A percentile compares a stretch with the other conserved stretches of the same genome.
Conservation (phyloP, 495 filamentous ascomycete genomes). For the Chaetomidium leptoderma region DNA sequence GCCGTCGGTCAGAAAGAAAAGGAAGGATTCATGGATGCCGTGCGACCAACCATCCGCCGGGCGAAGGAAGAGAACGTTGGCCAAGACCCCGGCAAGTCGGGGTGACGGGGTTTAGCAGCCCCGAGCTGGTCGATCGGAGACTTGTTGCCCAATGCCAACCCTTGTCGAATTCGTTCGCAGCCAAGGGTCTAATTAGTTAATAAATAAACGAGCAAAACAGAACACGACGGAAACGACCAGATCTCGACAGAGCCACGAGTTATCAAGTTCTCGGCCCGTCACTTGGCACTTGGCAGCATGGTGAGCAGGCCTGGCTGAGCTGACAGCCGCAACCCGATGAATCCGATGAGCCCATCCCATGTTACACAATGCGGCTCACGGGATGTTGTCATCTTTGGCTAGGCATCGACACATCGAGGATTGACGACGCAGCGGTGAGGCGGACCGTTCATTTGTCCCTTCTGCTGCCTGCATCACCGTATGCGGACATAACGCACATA, state of each 20-base stretch:
- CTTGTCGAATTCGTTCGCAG: no score
- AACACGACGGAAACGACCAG: no score
- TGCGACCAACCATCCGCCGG: not conserved
- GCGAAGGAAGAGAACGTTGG: not conserved
- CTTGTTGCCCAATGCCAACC: no score
- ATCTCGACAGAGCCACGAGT: no score
- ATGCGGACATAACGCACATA: no score
- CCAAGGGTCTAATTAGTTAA: no score
- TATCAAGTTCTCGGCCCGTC: not conserved
- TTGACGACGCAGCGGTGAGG: no score
- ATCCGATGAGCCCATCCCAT: not conserved
- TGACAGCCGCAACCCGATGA: not conserved
- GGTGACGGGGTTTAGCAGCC: not conserved
- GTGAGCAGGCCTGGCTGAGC: not conserved
- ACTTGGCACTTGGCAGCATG: conserved; percentile 7
- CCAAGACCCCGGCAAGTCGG: not conserved
- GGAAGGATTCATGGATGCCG: not conserved
- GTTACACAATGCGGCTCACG: not conserved
- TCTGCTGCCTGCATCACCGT: no score
- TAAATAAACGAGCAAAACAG: no score
- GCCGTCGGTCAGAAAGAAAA: not conserved
- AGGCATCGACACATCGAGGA: no score
- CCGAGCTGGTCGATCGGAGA: not conserved
- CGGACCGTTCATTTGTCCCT: no score
- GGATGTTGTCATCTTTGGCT: no score